phyloP scores from a whole-genome alignment of 2,329 filamentous ascomycete species.

The Colletotrichum echinochloae region DNA sequence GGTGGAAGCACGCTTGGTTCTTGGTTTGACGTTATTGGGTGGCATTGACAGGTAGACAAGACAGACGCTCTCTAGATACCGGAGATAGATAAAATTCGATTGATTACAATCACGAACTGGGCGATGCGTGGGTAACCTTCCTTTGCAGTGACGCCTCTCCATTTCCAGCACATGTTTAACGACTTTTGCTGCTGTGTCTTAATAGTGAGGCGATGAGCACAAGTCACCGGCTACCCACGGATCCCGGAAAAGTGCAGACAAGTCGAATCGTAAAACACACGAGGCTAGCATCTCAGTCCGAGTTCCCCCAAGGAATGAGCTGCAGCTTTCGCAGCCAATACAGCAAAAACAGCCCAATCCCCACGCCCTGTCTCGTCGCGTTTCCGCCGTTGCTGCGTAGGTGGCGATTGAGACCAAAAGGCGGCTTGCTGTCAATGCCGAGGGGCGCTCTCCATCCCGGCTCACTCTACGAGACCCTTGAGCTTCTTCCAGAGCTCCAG shows the following conservation, averaged over 20 bases:
- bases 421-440: no score
- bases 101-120: no score
- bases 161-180: neutral
- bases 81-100: neutral
- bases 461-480: neutral
- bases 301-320: neutral
- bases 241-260: neutral
- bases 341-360: neutral
- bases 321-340: neutral
- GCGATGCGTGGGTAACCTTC: no score
- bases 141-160: neutral
- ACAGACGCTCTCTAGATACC: neutral
- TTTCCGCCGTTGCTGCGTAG: neutral
- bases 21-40: neutral
- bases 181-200: neutral
- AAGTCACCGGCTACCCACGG: neutral
- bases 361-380: neutral
- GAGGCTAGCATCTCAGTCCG: neutral
- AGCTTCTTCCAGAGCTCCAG: neutral
- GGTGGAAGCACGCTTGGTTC: neutral
- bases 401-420: no score
- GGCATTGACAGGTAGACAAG: neutral
- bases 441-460: no score
- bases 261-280: no score
- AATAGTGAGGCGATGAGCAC: neutral